These are phyloP conservation scores for Begonia masoniana DNA, from an alignment of 306 rosid species.

Conservation along the genomic window DNA sequence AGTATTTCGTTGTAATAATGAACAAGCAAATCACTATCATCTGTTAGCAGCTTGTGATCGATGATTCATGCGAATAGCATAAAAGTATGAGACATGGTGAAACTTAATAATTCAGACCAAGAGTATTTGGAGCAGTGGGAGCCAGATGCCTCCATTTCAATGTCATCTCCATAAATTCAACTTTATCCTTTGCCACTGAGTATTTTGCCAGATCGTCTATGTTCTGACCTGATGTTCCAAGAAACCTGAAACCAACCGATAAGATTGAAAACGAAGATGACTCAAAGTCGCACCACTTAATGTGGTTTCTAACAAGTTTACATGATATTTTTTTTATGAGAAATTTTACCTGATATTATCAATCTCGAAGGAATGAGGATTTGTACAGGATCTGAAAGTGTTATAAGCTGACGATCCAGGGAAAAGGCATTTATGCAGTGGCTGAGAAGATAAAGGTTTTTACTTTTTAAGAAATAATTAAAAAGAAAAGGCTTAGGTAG, in stretches of 20 bases:
- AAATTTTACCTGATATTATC: slow-evolving; percentile 53
- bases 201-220: slow-evolving; percentile 81
- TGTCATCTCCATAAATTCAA: slow-evolving; percentile 90
- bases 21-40: no score
- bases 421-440: slow-evolving; percentile 80
- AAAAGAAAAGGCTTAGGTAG: slow-evolving; percentile 4
- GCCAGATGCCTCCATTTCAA: slow-evolving; percentile 94
- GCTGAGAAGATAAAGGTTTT: slow-evolving; percentile 38
- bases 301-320: not conserved
- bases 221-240: slow-evolving; percentile 93
- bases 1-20: no score
- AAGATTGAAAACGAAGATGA: slow-evolving; percentile 8
- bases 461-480: slow-evolving; percentile 17
- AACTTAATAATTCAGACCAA: slow-evolving; percentile 35
- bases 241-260: slow-evolving; percentile 46
- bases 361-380: slow-evolving; percentile 86
- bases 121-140: slow-evolving; percentile 97
- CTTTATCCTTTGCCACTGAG: slow-evolving; percentile 65
- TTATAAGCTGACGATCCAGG: slow-evolving; percentile 81
- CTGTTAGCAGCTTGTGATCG: no score
- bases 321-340: not conserved
- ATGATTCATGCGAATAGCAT: no score
- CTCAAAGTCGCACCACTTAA: slow-evolving; percentile 9
- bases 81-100: no score
- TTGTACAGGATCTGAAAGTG: slow-evolving; percentile 86